These are phyloP conservation scores for Talaromyces sp. DNA, from an alignment of 2,329 filamentous ascomycete species.

Conservation along the genomic window DNA sequence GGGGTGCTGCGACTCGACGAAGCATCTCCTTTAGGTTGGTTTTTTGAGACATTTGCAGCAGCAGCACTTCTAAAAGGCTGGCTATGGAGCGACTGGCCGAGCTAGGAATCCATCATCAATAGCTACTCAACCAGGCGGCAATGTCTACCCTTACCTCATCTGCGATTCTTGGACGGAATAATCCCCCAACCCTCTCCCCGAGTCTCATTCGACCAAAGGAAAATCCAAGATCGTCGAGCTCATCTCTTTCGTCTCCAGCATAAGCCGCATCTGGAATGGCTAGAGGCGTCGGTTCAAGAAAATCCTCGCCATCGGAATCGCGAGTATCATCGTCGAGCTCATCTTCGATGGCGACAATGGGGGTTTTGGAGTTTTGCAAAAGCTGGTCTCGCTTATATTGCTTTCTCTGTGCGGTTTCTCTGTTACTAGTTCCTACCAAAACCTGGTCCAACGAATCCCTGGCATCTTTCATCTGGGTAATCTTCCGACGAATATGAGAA, in stretches of 20 bases:
- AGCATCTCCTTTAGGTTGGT: not conserved
- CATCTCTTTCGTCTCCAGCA: slow-evolving; percentile 14
- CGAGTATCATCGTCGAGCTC: not conserved
- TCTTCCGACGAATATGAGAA: not conserved
- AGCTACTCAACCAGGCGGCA: slow-evolving; percentile 54
- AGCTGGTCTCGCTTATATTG: not conserved
- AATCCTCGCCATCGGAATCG: not conserved
- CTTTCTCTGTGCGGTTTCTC: not conserved
- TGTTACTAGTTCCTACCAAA: not conserved
- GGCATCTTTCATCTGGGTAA: slow-evolving; percentile 1
- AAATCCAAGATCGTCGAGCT: slow-evolving; percentile 3
- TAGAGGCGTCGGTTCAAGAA: slow-evolving; percentile 5
- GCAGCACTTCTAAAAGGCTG: not conserved
- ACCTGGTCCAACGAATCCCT: not conserved
- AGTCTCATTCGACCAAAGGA: not conserved
- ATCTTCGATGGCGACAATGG: not conserved
- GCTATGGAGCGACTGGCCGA: not conserved
- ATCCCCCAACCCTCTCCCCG: not conserved
- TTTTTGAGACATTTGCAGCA: not conserved
- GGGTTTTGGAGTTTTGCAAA: not conserved
- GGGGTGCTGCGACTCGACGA: not conserved
- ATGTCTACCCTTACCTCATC: slow-evolving; percentile 40
- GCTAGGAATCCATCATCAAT: slow-evolving; percentile 33
- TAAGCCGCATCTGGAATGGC: slow-evolving; percentile 13
- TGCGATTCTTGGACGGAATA: slow-evolving; percentile 2